A percentile compares a stretch with the other conserved stretches of the same genome.
Conservation (phyloP, 345 rosid species). For the Firmiana major region DNA sequence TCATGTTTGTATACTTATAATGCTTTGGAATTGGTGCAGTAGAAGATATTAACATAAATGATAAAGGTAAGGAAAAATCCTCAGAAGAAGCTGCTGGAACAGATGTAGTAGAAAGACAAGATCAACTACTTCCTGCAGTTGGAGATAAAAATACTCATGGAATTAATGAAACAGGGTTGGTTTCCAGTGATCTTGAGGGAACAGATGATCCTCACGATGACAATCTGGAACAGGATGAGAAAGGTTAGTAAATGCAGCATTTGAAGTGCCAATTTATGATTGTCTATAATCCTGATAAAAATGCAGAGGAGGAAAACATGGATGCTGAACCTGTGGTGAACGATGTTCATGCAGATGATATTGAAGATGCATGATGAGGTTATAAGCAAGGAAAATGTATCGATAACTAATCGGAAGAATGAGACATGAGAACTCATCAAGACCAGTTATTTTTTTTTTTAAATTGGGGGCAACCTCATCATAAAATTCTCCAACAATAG, state of each 20-base stretch:
- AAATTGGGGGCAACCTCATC: too few species aligned
- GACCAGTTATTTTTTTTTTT: too few species aligned
- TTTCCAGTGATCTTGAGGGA: slow-evolving; percentile 7
- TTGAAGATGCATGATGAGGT: too few species aligned
- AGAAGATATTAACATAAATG: slow-evolving; percentile 5
- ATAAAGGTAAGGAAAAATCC: background rate
- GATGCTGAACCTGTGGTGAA: background rate
- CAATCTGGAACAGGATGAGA: background rate
- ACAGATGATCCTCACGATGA: slow-evolving; percentile 6
- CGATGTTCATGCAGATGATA: background rate
- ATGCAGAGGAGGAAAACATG: slow-evolving; percentile 26
- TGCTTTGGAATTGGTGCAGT: slow-evolving; percentile 21
- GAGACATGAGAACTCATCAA: too few species aligned
- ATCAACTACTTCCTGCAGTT: slow-evolving; percentile 13
- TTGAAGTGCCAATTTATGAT: background rate
- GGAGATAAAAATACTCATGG: slow-evolving; percentile 5
- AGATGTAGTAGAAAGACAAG: slow-evolving; percentile 16
- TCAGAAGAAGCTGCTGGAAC: slow-evolving; percentile 8
- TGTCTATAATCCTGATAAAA: background rate
- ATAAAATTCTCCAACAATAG: too few species aligned
- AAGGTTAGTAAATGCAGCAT: background rate
- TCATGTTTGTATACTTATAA: background rate
- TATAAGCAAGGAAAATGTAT: too few species aligned
- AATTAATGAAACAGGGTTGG: slow-evolving; percentile 15
- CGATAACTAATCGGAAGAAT: too few species aligned